Evolutionary conservation across 2,329 filamentous ascomycete genomes (phyloP).

Genomic region (Trichoderma cornu-damae): DNA sequence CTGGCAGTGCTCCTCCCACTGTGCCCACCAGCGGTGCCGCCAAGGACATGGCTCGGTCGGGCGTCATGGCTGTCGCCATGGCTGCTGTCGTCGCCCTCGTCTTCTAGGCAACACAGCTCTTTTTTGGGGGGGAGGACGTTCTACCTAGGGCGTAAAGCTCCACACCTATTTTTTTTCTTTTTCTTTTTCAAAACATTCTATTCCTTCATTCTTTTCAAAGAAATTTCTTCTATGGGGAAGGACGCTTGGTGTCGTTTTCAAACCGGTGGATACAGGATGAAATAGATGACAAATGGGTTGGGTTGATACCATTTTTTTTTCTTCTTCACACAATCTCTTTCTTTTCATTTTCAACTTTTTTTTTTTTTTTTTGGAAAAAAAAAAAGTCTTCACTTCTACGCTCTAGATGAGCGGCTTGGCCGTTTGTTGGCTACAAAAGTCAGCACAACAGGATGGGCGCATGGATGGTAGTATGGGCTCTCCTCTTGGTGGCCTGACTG

Average conservation of each 20-base stretch:
- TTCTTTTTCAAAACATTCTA: slow-evolving; percentile 7
- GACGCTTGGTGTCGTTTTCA: slow-evolving; percentile 28
- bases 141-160: background rate
- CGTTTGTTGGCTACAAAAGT: background rate
- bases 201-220: slow-evolving; percentile 22
- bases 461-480: slow-evolving; percentile 6
- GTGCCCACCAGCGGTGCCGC: slow-evolving; percentile 32
- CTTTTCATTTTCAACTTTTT: too few relatives aligned
- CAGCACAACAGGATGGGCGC: slow-evolving; percentile 1
- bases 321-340: too few relatives aligned
- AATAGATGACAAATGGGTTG: slow-evolving; percentile 17
- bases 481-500: background rate
- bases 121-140: background rate
- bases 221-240: slow-evolving; percentile 27
- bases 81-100: slow-evolving; percentile 39
- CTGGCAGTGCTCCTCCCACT: slow-evolving; percentile 14
- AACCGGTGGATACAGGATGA: slow-evolving; percentile 15
- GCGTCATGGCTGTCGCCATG: slow-evolving; percentile 37
- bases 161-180: background rate
- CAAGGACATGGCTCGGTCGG: slow-evolving; percentile 36
- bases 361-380: too few relatives aligned
- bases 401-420: slow-evolving; percentile 14
- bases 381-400: slow-evolving; percentile 17
- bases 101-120: slow-evolving; percentile 24
- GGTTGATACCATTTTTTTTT: slow-evolving; percentile 15